Percentiles rank a stretch among this genome's conserved stretches.
Evolutionary conservation across 257 asterid genomes (phyloP).

Genomic region (Fraxinus americana): DNA sequence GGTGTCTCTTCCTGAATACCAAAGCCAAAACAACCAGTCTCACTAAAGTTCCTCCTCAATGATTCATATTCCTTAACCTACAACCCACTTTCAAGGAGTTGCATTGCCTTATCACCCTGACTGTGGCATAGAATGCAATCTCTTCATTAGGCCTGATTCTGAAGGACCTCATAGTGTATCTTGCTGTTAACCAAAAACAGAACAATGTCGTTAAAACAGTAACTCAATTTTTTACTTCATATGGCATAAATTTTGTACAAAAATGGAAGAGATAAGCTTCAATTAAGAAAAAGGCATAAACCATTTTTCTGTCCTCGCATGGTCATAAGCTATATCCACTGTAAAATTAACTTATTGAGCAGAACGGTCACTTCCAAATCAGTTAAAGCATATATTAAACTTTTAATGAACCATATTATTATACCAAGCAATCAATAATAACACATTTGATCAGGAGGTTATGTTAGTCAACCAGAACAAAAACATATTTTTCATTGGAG

Average conservation of each 20-base stretch:
- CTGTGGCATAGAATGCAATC: conserved; percentile 22
- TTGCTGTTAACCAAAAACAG: conserved; percentile 4
- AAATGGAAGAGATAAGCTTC: no score
- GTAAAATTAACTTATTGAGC: background rate
- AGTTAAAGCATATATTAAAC: background rate
- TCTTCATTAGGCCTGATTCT: conserved; percentile 26
- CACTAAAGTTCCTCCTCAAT: conserved; percentile 26
- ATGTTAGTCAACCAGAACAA: background rate
- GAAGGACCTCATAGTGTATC: conserved; percentile 22
- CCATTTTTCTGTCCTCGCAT: background rate
- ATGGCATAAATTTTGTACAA: background rate
- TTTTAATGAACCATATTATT: background rate
- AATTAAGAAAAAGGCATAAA: background rate
- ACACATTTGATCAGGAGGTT: background rate
- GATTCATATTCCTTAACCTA: conserved; percentile 26
- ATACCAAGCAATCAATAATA: background rate
- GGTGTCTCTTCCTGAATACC: conserved; percentile 20
- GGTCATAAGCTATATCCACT: background rate
- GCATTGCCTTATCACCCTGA: conserved; percentile 32
- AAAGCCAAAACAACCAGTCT: conserved; percentile 23
- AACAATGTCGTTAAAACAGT: background rate
- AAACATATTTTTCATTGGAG: background rate
- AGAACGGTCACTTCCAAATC: background rate
- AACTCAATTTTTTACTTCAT: no score
- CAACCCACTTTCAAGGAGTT: conserved; percentile 30